phyloP scores from a whole-genome alignment of 108 stramenopile species.

The Hondaea fermentalgiana region DNA sequence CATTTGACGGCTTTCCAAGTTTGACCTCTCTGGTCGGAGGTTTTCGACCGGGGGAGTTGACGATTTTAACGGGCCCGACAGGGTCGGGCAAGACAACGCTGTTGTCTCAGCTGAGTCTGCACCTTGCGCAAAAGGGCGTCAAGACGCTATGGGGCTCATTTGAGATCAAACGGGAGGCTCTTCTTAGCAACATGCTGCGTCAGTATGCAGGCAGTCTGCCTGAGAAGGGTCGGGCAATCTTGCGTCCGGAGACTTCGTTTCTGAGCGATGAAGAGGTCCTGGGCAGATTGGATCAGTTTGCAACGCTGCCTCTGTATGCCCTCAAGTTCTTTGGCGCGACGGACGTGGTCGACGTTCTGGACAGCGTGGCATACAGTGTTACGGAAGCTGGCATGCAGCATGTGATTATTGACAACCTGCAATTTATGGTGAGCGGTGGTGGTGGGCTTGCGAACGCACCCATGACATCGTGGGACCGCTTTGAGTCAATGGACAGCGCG shows the following conservation, averaged over 20 bases:
- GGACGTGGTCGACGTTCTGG: conserved; percentile 80
- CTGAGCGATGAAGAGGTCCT: conserved; percentile 24
- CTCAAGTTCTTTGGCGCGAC: conserved; percentile 89
- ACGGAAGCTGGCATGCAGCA: conserved; percentile 81
- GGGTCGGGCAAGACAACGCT: conserved; percentile 88
- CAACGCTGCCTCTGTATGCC: conserved; percentile 75
- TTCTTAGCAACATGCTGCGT: conserved; percentile 80
- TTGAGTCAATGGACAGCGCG: conserved; percentile 82
- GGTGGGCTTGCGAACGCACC: conserved; percentile 43
- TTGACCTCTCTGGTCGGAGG: conserved; percentile 78
- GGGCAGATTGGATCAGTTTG: conserved; percentile 71
- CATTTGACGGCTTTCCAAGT: conserved; percentile 64
- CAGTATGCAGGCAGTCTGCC: conserved; percentile 63
- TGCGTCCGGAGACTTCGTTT: not conserved
- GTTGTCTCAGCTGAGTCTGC: conserved; percentile 76
- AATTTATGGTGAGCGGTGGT: conserved; percentile 77
- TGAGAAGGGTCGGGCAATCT: conserved; percentile 28
- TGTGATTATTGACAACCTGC: conserved; percentile 92
- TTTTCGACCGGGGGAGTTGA: conserved; percentile 86
- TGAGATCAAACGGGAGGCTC: conserved; percentile 81
- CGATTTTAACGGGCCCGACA: conserved; percentile 87
- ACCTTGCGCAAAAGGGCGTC: conserved; percentile 78
- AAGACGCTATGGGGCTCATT: conserved; percentile 89
- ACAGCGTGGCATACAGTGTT: conserved; percentile 92
- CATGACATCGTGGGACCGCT: conserved; percentile 47